A percentile compares a stretch with the other conserved stretches of the same genome.
These are phyloP conservation scores for Claviceps sp. DNA, from an alignment of 2,329 filamentous ascomycete genomes.

Conservation along the genomic window DNA sequence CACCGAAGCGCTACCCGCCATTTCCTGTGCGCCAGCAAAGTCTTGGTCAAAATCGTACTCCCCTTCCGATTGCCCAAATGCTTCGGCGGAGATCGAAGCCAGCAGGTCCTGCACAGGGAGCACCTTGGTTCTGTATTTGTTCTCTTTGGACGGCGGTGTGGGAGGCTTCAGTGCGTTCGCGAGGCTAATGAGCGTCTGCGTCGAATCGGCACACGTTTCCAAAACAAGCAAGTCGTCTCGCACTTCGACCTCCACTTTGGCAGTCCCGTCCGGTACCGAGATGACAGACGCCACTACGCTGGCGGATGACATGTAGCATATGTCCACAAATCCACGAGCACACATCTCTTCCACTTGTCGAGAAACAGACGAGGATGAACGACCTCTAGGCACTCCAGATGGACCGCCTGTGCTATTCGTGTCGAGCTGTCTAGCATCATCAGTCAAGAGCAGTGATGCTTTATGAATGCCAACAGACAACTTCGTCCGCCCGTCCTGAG, in stretches of 20 bases:
- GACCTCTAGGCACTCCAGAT: constrained; percentile 10
- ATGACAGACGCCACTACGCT: constrained; percentile 51
- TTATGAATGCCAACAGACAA: constrained; percentile 60
- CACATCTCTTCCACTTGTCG: constrained; percentile 44
- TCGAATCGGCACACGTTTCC: constrained; percentile 94
- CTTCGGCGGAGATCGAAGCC: constrained; percentile 78
- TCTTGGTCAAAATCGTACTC: constrained; percentile 51
- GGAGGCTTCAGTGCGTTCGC: constrained; percentile 73
- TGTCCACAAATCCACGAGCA: constrained; percentile 64
- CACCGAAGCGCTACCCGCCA: constrained; percentile 26
- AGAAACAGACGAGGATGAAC: constrained; percentile 24
- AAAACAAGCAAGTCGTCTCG: constrained; percentile 77
- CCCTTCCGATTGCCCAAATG: constrained; percentile 51
- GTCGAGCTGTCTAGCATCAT: constrained; percentile 43
- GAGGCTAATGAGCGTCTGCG: constrained; percentile 73
- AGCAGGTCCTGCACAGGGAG: constrained; percentile 80
- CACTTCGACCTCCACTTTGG: constrained; percentile 64
- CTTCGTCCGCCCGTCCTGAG: constrained; percentile 49
- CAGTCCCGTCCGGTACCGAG: constrained; percentile 35
- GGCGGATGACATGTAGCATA: constrained; percentile 78
- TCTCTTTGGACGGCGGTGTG: constrained; percentile 64
- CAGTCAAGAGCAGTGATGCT: constrained; percentile 69
- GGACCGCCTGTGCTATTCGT: constrained; percentile 7
- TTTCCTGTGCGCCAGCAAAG: constrained; percentile 40
- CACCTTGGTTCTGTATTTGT: constrained; percentile 77